These are phyloP conservation scores for Puya raimondii DNA, from an alignment of 176 grass and related monocot species.

Conservation along the genomic window DNA sequence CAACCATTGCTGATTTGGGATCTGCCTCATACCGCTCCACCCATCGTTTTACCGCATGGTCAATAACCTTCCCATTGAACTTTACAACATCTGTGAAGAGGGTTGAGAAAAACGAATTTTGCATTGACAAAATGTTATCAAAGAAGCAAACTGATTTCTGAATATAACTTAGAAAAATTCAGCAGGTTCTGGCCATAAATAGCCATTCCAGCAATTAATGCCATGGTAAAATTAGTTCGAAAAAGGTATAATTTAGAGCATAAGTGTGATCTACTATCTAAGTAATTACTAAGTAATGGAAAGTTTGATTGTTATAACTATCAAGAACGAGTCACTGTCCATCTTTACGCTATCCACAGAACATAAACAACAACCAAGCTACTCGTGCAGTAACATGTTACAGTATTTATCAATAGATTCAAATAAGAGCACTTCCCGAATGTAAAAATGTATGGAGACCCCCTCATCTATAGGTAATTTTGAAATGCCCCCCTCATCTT, in stretches of 20 bases:
- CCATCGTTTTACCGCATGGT: conserved; percentile 70
- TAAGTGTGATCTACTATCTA: no score
- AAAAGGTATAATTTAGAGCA: not conserved
- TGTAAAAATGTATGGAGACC: no score
- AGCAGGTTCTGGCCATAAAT: not conserved
- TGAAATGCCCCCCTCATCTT: no score
- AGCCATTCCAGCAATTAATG: not conserved
- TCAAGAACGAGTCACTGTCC: no score
- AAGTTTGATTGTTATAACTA: no score
- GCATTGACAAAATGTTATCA: not conserved
- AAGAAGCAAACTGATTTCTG: not conserved
- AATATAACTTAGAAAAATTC: not conserved
- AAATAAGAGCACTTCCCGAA: no score
- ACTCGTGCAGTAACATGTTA: no score
- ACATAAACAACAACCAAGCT: no score
- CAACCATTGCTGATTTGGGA: conserved; percentile 55
- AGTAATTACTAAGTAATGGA: no score
- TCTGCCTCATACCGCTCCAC: conserved; percentile 73
- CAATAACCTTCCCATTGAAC: conserved; percentile 66
- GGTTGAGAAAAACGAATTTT: not conserved
- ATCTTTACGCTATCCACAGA: no score
- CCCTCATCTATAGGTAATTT: no score
- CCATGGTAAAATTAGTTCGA: not conserved
- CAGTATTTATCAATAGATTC: no score
- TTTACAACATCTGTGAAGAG: conserved; percentile 69